Conservation (phyloP, 257 asterid genomes). For the Striga asiatica region DNA sequence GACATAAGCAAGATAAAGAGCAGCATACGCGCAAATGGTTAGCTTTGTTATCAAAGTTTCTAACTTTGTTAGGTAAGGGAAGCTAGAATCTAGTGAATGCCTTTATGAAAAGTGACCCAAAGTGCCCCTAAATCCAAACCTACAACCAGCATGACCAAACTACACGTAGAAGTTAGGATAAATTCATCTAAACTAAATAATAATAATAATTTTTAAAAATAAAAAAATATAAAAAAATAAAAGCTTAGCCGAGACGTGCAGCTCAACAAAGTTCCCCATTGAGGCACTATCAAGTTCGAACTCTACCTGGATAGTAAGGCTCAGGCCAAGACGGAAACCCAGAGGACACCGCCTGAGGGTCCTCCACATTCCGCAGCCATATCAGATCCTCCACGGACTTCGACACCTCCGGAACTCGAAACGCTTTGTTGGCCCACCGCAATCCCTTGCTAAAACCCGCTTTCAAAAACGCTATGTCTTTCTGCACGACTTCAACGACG, state of each 20-base stretch:
- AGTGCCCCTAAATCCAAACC: not conserved
- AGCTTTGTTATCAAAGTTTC: too few relatives aligned
- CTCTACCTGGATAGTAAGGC: slow-evolving; percentile 68
- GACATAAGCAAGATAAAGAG: not conserved
- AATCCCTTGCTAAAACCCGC: slow-evolving; percentile 49
- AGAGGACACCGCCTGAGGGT: slow-evolving; percentile 26
- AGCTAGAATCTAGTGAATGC: not conserved
- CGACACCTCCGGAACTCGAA: slow-evolving; percentile 44
- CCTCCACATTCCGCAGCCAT: slow-evolving; percentile 75
- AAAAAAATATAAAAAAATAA: not conserved
- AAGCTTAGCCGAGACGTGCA: not conserved
- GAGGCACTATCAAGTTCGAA: not conserved
- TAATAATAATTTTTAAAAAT: not conserved
- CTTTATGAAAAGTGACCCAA: not conserved
- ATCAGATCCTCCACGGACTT: slow-evolving; percentile 60
- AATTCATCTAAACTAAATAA: too few relatives aligned
- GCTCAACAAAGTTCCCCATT: not conserved
- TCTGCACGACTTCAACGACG: slow-evolving; percentile 45
- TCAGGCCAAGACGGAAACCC: slow-evolving; percentile 60
- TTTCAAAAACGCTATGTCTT: slow-evolving; percentile 41
- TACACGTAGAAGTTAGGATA: too few relatives aligned
- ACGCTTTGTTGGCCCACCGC: slow-evolving; percentile 57
- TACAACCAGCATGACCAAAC: not conserved
- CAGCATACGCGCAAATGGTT: not conserved
- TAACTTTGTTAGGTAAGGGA: too few relatives aligned